Percentiles rank a stretch among this genome's conserved stretches.
These are phyloP conservation scores for Claviceps fusiformis DNA, from an alignment of 2,329 filamentous ascomycete genomes.

Conservation along the genomic window DNA sequence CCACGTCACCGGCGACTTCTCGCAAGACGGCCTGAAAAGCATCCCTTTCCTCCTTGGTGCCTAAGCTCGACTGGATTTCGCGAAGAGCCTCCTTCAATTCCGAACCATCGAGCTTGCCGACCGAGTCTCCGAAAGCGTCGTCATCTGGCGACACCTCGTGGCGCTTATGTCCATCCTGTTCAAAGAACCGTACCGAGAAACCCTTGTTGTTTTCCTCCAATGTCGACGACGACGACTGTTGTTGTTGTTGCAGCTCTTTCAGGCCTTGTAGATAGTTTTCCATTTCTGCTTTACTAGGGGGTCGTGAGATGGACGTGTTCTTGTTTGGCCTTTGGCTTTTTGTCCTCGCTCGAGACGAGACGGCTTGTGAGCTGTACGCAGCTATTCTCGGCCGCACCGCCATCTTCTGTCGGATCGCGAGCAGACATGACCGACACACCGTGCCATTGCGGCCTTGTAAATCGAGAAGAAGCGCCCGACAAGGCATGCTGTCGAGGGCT, in stretches of 20 bases:
- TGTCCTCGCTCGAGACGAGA: slow-evolving; percentile 9
- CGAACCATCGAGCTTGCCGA: slow-evolving; percentile 22
- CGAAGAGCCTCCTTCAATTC: slow-evolving; percentile 23
- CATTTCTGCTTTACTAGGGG: slow-evolving; percentile 15
- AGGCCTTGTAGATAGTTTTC: slow-evolving; percentile 16
- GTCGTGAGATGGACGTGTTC: slow-evolving; percentile 10
- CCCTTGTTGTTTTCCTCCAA: slow-evolving; percentile 8
- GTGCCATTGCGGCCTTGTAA: slow-evolving; percentile 20
- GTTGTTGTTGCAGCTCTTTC: slow-evolving; percentile 11
- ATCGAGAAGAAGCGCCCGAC: slow-evolving; percentile 22
- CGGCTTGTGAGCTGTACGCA: slow-evolving; percentile 20
- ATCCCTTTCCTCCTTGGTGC: slow-evolving; percentile 18
- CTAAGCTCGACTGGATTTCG: slow-evolving; percentile 25
- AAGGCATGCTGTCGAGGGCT: slow-evolving; percentile 17
- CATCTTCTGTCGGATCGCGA: slow-evolving; percentile 16
- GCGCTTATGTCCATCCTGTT: slow-evolving; percentile 27
- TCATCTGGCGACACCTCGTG: slow-evolving; percentile 23
- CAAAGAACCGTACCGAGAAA: slow-evolving; percentile 32
- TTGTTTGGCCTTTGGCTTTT: slow-evolving; percentile 5
- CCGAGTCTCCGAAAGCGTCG: slow-evolving; percentile 26
- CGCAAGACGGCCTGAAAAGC: slow-evolving; percentile 23
- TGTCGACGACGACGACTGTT: slow-evolving; percentile 7
- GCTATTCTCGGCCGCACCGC: slow-evolving; percentile 15
- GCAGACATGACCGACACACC: slow-evolving; percentile 25
- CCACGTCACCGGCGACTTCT: slow-evolving; percentile 17